These are phyloP conservation scores for Trametes cinnabarina DNA, from an alignment of 768 basidiomycete genomes.

Conservation along the genomic window DNA sequence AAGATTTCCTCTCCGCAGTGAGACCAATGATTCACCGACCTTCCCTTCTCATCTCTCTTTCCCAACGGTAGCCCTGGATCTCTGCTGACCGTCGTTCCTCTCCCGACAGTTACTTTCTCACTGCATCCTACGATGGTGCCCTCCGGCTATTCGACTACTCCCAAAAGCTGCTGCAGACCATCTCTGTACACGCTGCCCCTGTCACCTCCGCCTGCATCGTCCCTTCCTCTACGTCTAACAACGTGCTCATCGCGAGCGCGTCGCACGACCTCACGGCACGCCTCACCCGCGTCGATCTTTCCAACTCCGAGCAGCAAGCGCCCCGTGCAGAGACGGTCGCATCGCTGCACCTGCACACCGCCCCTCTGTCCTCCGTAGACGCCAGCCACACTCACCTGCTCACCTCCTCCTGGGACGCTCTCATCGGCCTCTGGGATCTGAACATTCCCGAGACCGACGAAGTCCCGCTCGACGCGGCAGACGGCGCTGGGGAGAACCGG, in stretches of 20 bases:
- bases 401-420: constrained; percentile 84
- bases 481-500: constrained; percentile 28
- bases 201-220: constrained; percentile 64
- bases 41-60: too few relatives aligned
- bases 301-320: background rate
- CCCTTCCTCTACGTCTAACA: constrained; percentile 33
- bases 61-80: too few relatives aligned
- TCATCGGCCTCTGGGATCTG: constrained; percentile 82
- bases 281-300: constrained; percentile 39
- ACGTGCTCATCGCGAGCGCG: constrained; percentile 55
- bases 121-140: constrained; percentile 78
- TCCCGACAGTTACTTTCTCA: constrained; percentile 58
- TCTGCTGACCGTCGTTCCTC: too few relatives aligned
- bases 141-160: constrained; percentile 74
- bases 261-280: constrained; percentile 80
- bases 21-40: too few relatives aligned
- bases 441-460: constrained; percentile 62
- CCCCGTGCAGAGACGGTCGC: constrained; percentile 41
- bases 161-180: constrained; percentile 50
- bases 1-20: too few relatives aligned
- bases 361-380: constrained; percentile 70
- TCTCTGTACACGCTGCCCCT: constrained; percentile 58
- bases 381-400: constrained; percentile 61
- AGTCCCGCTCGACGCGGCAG: constrained; percentile 41
- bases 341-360: constrained; percentile 80